Percentiles rank a stretch among this genome's conserved stretches.
Evolutionary conservation across 768 basidiomycete genomes (phyloP).

Genomic region (Serendipita indica): DNA sequence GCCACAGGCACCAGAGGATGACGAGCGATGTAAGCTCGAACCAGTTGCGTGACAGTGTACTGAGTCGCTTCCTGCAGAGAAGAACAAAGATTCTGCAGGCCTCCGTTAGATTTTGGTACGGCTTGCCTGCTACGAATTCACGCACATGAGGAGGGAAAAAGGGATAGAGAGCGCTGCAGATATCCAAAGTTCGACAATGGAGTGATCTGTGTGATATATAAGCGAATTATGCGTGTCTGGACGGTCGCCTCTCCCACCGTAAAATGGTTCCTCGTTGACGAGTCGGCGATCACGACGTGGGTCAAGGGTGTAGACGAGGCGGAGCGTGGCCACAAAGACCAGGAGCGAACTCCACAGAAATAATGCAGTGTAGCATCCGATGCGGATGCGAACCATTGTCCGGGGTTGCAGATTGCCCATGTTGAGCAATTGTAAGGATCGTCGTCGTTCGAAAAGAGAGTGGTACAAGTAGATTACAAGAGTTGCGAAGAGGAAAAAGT

Average conservation of each 20-base stretch:
- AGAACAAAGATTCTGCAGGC: background rate
- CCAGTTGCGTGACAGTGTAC: background rate
- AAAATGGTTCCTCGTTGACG: background rate
- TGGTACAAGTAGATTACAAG: background rate
- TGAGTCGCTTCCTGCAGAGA: background rate
- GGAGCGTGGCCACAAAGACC: background rate
- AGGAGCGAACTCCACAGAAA: background rate
- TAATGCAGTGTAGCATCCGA: background rate
- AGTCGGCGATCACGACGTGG: background rate
- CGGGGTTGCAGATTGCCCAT: background rate
- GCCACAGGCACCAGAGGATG: background rate
- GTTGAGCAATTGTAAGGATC: background rate
- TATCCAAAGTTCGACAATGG: background rate
- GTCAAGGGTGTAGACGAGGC: background rate
- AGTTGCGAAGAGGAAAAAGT: background rate
- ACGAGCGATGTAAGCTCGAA: background rate
- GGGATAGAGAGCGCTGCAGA: background rate
- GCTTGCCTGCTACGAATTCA: background rate
- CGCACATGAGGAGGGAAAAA: constrained; percentile 2
- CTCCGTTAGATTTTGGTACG: background rate
- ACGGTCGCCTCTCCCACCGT: too few species aligned
- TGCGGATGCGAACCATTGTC: background rate
- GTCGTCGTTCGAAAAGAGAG: background rate
- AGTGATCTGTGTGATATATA: background rate
- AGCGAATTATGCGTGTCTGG: background rate